These are phyloP conservation scores for Celoporthe dispersa DNA, from an alignment of 2,329 filamentous ascomycete species.

Conservation along the genomic window DNA sequence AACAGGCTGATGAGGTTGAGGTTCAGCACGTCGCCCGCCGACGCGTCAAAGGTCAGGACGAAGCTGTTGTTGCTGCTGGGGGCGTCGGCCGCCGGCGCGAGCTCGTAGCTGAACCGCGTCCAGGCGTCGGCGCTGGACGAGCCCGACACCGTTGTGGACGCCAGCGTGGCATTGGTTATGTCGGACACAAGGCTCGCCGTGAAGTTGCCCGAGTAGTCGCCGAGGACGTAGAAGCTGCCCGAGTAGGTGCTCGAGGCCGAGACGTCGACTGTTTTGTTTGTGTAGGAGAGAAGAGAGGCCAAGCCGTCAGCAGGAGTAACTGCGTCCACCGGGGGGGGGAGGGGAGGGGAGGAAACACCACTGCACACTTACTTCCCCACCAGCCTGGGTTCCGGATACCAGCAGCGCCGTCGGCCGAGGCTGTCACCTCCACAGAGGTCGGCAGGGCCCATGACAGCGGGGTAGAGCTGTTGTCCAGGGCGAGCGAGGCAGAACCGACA, in stretches of 20 bases:
- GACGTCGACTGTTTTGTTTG: slow-evolving; percentile 21
- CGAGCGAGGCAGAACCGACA: slow-evolving; percentile 48
- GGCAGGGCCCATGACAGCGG: slow-evolving; percentile 58
- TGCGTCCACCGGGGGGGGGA: too few species aligned
- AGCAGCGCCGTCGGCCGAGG: slow-evolving; percentile 19
- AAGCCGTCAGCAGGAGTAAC: too few species aligned
- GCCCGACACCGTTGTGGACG: slow-evolving; percentile 51
- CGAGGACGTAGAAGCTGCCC: slow-evolving; percentile 59
- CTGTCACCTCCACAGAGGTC: slow-evolving; percentile 52
- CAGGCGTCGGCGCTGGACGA: slow-evolving; percentile 47
- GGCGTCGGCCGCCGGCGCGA: slow-evolving; percentile 50
- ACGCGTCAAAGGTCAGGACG: slow-evolving; percentile 25
- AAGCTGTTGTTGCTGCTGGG: slow-evolving; percentile 40
- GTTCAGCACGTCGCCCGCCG: slow-evolving; percentile 21
- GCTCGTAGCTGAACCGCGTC: slow-evolving; percentile 55
- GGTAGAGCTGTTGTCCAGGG: slow-evolving; percentile 49
- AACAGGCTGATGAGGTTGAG: slow-evolving; percentile 29
- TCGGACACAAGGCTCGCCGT: slow-evolving; percentile 52
- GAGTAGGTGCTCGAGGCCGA: slow-evolving; percentile 41
- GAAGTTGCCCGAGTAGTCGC: slow-evolving; percentile 51
- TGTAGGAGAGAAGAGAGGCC: background rate
- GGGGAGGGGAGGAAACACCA: too few species aligned
- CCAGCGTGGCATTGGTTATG: slow-evolving; percentile 50
- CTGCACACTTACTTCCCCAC: slow-evolving; percentile 27
- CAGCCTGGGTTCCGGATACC: slow-evolving; percentile 27